A percentile compares a stretch with the other conserved stretches of the same genome.
phyloP scores from a whole-genome alignment of 2,329 filamentous ascomycete genomes.

The Fonsecaea multimorphosa region DNA sequence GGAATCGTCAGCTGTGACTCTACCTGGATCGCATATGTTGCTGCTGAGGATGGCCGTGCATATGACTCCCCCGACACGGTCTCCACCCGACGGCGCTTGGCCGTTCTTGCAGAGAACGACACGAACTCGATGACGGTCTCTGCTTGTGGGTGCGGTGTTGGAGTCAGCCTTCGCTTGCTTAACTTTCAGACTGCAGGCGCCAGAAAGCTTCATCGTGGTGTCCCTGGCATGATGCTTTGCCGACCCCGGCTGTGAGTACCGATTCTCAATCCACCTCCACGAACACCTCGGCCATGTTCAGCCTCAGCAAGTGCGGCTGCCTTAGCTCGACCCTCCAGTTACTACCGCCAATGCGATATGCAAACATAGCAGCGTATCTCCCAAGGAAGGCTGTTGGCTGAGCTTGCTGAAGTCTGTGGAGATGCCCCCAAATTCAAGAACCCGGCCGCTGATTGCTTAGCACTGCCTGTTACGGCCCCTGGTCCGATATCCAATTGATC shows the following conservation, averaged over 20 bases:
- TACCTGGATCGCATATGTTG: not conserved
- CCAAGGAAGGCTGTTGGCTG: not conserved
- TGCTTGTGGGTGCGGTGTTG: not conserved
- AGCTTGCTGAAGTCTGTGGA: not conserved
- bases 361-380: not conserved
- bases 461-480: not conserved
- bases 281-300: not conserved
- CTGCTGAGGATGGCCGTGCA: not conserved
- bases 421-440: not conserved
- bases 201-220: not conserved
- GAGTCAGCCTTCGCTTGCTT: slow-evolving; percentile 3
- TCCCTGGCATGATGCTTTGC: not conserved
- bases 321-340: not conserved
- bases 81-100: not conserved
- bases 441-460: not conserved
- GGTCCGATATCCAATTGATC: not conserved
- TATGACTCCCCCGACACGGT: not conserved
- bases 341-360: not conserved
- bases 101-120: not conserved
- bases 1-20: not conserved
- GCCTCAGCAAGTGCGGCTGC: not conserved
- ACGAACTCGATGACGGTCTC: not conserved
- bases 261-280: not conserved
- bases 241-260: not conserved
- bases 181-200: not conserved